phyloP scores from a whole-genome alignment of 805 yeast genomes.

The Ogataea trehaloabstinens region DNA sequence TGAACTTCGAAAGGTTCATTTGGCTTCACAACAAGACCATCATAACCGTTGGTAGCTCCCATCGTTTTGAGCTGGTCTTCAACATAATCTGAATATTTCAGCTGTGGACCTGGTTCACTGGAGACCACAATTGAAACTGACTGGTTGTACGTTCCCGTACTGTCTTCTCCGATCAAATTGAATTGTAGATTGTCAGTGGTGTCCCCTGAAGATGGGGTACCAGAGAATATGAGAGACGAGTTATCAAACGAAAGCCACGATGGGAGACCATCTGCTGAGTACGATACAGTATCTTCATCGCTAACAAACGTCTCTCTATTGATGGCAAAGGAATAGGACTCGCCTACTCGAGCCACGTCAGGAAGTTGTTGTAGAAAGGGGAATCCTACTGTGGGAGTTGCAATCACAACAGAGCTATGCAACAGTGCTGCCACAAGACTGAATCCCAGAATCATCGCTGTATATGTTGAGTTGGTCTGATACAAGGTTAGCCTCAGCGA shows the following conservation, averaged over 20 bases:
- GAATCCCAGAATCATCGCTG: neutral
- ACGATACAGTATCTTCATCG: conserved; percentile 45
- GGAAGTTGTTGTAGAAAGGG: conserved; percentile 86
- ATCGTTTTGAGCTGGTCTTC: conserved; percentile 53
- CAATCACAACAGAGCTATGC: conserved; percentile 16
- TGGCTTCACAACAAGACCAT: conserved; percentile 72
- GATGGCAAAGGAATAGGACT: conserved; percentile 60
- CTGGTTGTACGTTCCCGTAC: conserved; percentile 47
- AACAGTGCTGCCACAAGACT: neutral
- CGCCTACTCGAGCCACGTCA: conserved; percentile 74
- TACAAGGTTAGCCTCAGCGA: too few relatives aligned
- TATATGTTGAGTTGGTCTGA: neutral
- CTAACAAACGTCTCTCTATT: conserved; percentile 67
- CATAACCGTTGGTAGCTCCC: conserved; percentile 75
- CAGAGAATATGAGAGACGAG: conserved; percentile 57
- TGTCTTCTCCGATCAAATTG: conserved; percentile 61
- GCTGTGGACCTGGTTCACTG: conserved; percentile 49
- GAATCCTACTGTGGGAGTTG: conserved; percentile 60
- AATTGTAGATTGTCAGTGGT: conserved; percentile 49
- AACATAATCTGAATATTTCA: conserved; percentile 41
- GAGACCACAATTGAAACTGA: conserved; percentile 63
- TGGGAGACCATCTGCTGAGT: conserved; percentile 62
- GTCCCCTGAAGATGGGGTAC: conserved; percentile 55
- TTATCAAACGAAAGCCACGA: conserved; percentile 77
- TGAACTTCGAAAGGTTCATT: conserved; percentile 63